Base-by-base conservation (phyloP, 106 monocot species). In the Gastrodia elata region DNA sequence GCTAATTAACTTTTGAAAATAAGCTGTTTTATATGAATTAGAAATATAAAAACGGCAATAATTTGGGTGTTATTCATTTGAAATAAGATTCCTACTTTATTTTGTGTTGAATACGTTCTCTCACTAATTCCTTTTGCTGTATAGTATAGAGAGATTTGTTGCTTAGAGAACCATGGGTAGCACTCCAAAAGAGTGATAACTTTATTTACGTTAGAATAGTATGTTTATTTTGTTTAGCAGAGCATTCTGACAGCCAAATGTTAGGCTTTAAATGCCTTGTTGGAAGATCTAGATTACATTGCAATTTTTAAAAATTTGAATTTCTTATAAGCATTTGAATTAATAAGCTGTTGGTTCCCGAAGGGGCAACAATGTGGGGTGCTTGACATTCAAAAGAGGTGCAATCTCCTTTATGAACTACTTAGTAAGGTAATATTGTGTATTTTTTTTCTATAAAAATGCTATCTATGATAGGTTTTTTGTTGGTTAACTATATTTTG, bases 351-450 rank as follows among this genome's bases (percentile, higher is more conserved):
- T 61, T 67, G 13, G 20, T 20, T 67, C 8, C 14, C 22, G 4
- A 36, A 95, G 91, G 76, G 76, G 20, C 77, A 89, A 74, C 91
- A 83, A 44, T 73, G 68, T 77, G 71, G 70, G 42, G 24, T 35
- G 14, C 82, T 89, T 38, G 80, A 73, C 77, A 55, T 84, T 40
- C 82, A 95, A 71, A 77, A 78, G 40, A 91, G 59, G 70, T 78
- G 65, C 42, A 64, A 52, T n/a, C 75, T 95, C 32, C 76, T 91
- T 69, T 70, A 75, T 35, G 82, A 89, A 36, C 72, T 81, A 69
- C 77, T 91, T 46, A 56, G 39, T 13, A 84, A 89, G 91, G 95
- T 89, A 70, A 80, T 38, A 6, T 38, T 33, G 13, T 18, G 42
- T 7, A 67, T 33, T 77, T 64, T 8, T 25, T 71, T 30, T 32